These are phyloP conservation scores for Suhomyces bokatorum DNA, from an alignment of 1,139 yeast genomes.

Conservation along the genomic window DNA sequence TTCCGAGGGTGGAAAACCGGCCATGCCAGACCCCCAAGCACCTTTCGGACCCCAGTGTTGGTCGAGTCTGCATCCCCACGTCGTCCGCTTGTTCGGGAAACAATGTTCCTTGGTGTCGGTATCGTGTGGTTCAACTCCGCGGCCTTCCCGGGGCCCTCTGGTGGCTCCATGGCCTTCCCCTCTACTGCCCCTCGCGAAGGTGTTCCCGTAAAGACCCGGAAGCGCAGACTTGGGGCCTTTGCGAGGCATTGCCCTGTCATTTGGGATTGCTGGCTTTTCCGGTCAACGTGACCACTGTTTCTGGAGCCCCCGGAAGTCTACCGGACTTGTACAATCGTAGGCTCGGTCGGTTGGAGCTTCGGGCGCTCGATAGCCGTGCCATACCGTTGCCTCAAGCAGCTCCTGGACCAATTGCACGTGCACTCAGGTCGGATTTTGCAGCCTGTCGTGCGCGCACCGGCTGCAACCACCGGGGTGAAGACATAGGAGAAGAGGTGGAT, in stretches of 20 bases:
- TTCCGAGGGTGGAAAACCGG: slow-evolving; percentile 1
- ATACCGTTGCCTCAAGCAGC: no score
- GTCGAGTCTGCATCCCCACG: not conserved
- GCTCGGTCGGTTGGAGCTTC: no score
- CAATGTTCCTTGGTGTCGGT: not conserved
- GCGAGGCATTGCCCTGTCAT: no score
- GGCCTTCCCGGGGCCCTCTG: not conserved
- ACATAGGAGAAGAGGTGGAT: no score
- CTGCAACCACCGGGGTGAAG: not conserved
- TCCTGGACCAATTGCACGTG: no score
- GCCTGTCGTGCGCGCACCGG: slow-evolving; percentile 4
- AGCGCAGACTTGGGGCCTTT: not conserved
- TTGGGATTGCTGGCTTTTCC: not conserved
- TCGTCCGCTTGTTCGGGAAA: no score
- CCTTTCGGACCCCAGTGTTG: not conserved
- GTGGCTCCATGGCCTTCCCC: not conserved
- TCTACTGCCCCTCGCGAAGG: slow-evolving; percentile 2
- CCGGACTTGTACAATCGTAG: no score
- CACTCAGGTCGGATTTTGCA: slow-evolving; percentile 1
- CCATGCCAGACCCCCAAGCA: not conserved
- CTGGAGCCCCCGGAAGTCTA: no score
- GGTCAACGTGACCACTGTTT: no score
- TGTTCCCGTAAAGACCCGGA: not conserved
- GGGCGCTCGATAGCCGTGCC: no score
- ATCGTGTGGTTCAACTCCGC: not conserved